phyloP scores from a whole-genome alignment of 306 rosid species.

The Geum urbanum region DNA sequence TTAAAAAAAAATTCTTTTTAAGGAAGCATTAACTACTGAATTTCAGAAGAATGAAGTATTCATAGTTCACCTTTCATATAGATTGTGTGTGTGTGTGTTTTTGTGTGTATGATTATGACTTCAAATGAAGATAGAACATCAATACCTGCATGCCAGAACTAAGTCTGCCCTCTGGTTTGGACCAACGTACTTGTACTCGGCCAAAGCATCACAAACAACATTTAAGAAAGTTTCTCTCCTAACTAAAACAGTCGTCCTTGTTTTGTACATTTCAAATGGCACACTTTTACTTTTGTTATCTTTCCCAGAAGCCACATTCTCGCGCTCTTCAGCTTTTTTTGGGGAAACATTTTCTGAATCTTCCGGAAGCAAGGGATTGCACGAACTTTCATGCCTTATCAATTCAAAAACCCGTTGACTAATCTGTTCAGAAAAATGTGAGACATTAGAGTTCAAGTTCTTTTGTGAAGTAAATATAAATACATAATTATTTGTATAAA shows the following conservation, averaged over 20 bases:
- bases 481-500: background rate
- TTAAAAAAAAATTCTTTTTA: background rate
- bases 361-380: slow-evolving; percentile 42
- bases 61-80: background rate
- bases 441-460: slow-evolving; percentile 4
- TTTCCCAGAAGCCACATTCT: slow-evolving; percentile 30
- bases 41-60: background rate
- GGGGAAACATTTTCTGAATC: slow-evolving; percentile 21
- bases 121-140: slow-evolving; percentile 18
- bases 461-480: background rate
- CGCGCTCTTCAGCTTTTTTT: slow-evolving; percentile 30
- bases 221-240: slow-evolving; percentile 60
- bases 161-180: slow-evolving; percentile 88
- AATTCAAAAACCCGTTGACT: slow-evolving; percentile 75
- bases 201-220: slow-evolving; percentile 71
- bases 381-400: slow-evolving; percentile 40
- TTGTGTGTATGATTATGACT: background rate
- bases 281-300: slow-evolving; percentile 41
- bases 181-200: slow-evolving; percentile 88
- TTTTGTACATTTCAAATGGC: slow-evolving; percentile 84
- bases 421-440: slow-evolving; percentile 55
- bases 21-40: background rate
- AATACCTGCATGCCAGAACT: slow-evolving; percentile 81
- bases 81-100: background rate
- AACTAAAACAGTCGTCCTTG: slow-evolving; percentile 63